Percentiles rank a stretch among this genome's conserved stretches.
Evolutionary conservation across 192 early-diverging fungal genomes (phyloP).

Genomic region (Physocladia obscura): DNA sequence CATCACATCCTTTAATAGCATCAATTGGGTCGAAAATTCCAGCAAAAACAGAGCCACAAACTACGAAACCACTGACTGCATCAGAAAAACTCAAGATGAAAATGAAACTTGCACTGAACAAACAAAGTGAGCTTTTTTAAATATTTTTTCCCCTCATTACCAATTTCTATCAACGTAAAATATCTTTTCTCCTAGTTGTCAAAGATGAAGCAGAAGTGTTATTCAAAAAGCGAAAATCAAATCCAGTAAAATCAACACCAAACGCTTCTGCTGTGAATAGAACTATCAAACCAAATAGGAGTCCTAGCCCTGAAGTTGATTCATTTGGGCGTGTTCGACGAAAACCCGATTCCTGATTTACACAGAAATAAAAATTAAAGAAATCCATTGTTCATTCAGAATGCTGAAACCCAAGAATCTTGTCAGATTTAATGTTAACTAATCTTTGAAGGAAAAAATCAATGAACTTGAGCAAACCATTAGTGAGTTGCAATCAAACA

Average conservation of each 20-base stretch:
- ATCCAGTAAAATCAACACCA: not conserved
- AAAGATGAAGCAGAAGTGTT: slow-evolving; percentile 8
- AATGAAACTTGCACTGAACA: slow-evolving; percentile 9
- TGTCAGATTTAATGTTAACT: too few species aligned
- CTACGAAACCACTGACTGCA: not conserved
- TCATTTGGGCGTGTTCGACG: slow-evolving; percentile 20
- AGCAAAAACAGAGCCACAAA: not conserved
- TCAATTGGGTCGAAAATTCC: too few species aligned
- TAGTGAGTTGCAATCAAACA: too few species aligned
- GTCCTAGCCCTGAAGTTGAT: slow-evolving; percentile 7
- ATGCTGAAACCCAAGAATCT: too few species aligned
- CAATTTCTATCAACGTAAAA: too few species aligned
- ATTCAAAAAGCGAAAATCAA: slow-evolving; percentile 13
- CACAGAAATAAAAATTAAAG: too few species aligned
- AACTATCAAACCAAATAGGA: not conserved
- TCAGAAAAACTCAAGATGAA: slow-evolving; percentile 26
- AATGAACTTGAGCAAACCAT: too few species aligned
- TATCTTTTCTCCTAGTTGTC: not conserved
- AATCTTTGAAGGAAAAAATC: too few species aligned
- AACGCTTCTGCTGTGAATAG: not conserved
- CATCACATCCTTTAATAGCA: too few species aligned
- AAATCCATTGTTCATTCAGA: too few species aligned
- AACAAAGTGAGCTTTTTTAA: slow-evolving; percentile 15
- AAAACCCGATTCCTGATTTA: too few species aligned
- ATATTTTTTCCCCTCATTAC: not conserved